phyloP scores from a whole-genome alignment of 2,329 filamentous ascomycete genomes.

The Thermothelomyces thermophilus region DNA sequence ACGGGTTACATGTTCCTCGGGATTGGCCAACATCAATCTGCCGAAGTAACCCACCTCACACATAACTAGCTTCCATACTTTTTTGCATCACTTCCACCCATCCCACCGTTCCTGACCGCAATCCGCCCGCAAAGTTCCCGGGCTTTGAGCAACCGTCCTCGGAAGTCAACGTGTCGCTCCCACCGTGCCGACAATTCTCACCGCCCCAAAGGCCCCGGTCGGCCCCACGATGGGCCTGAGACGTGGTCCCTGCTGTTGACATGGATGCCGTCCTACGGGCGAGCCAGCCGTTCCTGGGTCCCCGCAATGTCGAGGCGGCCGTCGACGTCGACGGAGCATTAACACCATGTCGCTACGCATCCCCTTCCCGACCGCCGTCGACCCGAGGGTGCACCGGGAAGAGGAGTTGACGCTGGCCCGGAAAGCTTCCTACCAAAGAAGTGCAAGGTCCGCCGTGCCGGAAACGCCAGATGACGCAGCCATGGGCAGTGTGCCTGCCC shows the following conservation, averaged over 20 bases:
- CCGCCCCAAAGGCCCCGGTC: not conserved
- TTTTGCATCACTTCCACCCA: not conserved
- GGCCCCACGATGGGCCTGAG: constrained; percentile 15
- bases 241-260: constrained; percentile 8
- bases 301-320: constrained; percentile 2
- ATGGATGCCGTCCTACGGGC: constrained; percentile 6
- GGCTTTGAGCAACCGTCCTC: not conserved
- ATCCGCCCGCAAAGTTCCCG: too few relatives aligned
- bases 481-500: constrained; percentile 18
- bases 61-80: too few relatives aligned
- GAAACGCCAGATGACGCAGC: constrained; percentile 23
- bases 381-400: constrained; percentile 32
- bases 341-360: constrained; percentile 36
- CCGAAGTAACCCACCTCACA: too few relatives aligned
- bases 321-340: constrained; percentile 2
- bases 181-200: not conserved
- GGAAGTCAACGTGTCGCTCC: not conserved
- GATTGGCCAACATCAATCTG: too few relatives aligned
- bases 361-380: constrained; percentile 28
- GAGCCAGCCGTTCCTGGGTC: constrained; percentile 3
- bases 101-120: not conserved
- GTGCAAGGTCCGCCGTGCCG: constrained; percentile 21
- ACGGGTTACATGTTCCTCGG: too few relatives aligned
- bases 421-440: constrained; percentile 27
- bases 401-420: constrained; percentile 34